phyloP scores from a whole-genome alignment of 352 stramenopile genomes.

The Phytophthora tentaculata region DNA sequence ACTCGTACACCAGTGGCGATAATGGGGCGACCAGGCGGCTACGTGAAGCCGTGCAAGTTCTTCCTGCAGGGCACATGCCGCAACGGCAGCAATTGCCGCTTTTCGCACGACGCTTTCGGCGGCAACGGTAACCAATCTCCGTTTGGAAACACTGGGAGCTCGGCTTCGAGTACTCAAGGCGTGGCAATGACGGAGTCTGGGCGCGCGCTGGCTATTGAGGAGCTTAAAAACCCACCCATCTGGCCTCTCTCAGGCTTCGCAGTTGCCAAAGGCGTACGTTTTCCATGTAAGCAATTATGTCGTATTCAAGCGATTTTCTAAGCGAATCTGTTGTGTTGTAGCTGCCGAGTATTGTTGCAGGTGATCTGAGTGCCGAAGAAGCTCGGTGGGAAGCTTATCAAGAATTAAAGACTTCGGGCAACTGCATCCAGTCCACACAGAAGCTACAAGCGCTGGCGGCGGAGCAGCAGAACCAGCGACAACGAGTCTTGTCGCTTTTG shows the following conservation, averaged over 20 bases:
- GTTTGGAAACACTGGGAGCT: conserved; percentile 23
- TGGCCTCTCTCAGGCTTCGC: conserved; percentile 75
- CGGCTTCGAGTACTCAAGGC: conserved; percentile 5
- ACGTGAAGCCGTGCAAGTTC: conserved; percentile 64
- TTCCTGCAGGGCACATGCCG: conserved; percentile 73
- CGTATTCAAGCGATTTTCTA: too few relatives aligned
- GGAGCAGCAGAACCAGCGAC: conserved; percentile 61
- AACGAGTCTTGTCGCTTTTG: conserved; percentile 53
- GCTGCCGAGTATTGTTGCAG: conserved; percentile 61
- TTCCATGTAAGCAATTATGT: too few relatives aligned
- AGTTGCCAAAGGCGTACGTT: conserved; percentile 65
- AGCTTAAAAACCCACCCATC: conserved; percentile 55
- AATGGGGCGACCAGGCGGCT: conserved; percentile 28
- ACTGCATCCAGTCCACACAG: conserved; percentile 45
- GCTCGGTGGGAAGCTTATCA: conserved; percentile 66
- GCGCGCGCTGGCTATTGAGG: conserved; percentile 58
- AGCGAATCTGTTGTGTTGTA: conserved; percentile 17
- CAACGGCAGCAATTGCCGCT: conserved; percentile 74
- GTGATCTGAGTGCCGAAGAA: conserved; percentile 72
- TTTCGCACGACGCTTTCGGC: conserved; percentile 51
- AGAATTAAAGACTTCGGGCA: conserved; percentile 57
- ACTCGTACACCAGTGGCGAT: conserved; percentile 4
- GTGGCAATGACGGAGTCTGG: conserved; percentile 54
- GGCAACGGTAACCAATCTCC: conserved; percentile 27
- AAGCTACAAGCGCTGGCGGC: conserved; percentile 43